Base-by-base conservation (phyloP, 148 eudicot genomes). In the Tetragonia tetragonoides region DNA sequence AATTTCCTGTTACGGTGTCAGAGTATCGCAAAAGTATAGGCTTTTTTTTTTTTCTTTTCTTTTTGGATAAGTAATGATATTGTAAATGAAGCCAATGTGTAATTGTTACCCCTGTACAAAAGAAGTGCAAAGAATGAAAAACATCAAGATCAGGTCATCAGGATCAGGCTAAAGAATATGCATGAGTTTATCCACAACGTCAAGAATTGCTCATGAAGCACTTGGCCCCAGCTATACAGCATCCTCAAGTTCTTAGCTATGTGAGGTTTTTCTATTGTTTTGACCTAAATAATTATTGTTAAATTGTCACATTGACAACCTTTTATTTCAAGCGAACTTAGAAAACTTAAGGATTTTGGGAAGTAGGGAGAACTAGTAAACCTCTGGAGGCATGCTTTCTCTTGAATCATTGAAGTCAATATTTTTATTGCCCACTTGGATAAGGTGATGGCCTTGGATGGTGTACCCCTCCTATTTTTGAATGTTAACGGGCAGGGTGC, bases 391-490 rank as follows among this genome's bases (percentile, higher is more conserved):
- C 21, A 2, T 9, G 68, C 0, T 18, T 11, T 68, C 6, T 68
- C 72, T 69, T 69, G 54, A 46, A 69, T 44, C 56, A n/a, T n/a
- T n/a, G 15, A 46, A 21, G n/a, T 34, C 56, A 69, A 44, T 44
- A 10, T 4, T 24, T 7, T 9, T 24, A n/a, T 49, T 57, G 59
- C 59, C 6, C 21, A 6, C 57, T 34, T 65, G 41, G 37, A 40
- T 65, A 65, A 28, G 34, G 1, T 28, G 5, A 65, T 20, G 3
- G n/a, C 42, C 9, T 37, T 65, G 20, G 42, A 65, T 34, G 15
- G 40, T 34, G 17, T 37, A 37, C 21, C 3, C 70, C 10, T 16
- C 47, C 47, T 9, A 1, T 66, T 5, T 66, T 15, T 17, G 20
- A 39, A 39, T 20, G 46, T 66, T 66, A 39, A 17, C 21, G n/a